Percentiles rank a stretch among this genome's conserved stretches.
These are phyloP conservation scores for Tetracladium setigerum DNA, from an alignment of 495 filamentous ascomycete genomes.

Conservation along the genomic window DNA sequence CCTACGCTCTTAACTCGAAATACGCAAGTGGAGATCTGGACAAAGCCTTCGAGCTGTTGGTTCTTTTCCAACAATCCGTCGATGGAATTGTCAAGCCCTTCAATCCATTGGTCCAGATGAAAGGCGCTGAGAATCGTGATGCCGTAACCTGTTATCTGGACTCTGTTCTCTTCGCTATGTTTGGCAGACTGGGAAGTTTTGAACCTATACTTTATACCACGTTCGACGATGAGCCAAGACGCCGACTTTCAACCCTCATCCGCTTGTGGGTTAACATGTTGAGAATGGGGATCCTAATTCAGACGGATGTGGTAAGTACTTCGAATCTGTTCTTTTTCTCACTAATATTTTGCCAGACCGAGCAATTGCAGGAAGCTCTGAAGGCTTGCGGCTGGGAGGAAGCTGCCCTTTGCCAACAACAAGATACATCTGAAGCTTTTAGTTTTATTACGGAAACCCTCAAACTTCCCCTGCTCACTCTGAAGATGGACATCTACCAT, in stretches of 20 bases:
- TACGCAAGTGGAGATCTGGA: slow-evolving; percentile 64
- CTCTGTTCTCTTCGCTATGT: slow-evolving; percentile 93
- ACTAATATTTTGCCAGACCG: slow-evolving; percentile 49
- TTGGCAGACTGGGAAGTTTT: slow-evolving; percentile 79
- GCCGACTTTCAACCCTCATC: slow-evolving; percentile 62
- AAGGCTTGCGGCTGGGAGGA: slow-evolving; percentile 90
- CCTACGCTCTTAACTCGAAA: slow-evolving; percentile 58
- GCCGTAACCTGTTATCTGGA: slow-evolving; percentile 90
- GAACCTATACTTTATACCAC: slow-evolving; percentile 78
- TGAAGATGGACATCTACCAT: slow-evolving; percentile 94
- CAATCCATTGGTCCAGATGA: slow-evolving; percentile 58
- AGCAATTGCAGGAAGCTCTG: slow-evolving; percentile 72
- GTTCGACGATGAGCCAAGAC: slow-evolving; percentile 61
- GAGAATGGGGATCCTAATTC: slow-evolving; percentile 75
- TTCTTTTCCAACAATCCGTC: slow-evolving; percentile 69
- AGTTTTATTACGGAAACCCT: slow-evolving; percentile 87
- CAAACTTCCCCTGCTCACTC: slow-evolving; percentile 76
- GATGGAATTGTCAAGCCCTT: slow-evolving; percentile 73
- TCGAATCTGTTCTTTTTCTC: neutral
- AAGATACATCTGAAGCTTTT: slow-evolving; percentile 94
- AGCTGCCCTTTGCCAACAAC: slow-evolving; percentile 66
- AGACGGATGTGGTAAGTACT: slow-evolving; percentile 67
- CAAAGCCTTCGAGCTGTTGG: slow-evolving; percentile 66
- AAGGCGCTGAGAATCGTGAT: slow-evolving; percentile 81
- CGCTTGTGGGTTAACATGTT: slow-evolving; percentile 92